Evolutionary conservation across 2,329 filamentous ascomycete genomes (phyloP).

Genomic region (Pyrenophora seminiperda): DNA sequence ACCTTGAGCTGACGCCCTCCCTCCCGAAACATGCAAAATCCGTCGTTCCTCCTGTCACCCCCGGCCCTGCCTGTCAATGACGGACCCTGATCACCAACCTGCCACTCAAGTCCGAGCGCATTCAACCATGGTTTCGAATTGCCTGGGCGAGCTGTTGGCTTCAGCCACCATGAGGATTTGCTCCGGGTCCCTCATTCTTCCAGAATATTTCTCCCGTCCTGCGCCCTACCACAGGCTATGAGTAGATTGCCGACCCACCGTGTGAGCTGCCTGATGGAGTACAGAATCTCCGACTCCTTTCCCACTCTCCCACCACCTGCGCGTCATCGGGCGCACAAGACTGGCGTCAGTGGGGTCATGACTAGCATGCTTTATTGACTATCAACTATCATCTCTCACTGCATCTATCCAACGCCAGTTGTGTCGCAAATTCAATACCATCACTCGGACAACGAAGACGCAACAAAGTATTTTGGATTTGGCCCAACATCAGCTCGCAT

Average conservation of each 20-base stretch:
- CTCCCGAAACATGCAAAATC: constrained; percentile 18
- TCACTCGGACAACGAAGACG: background rate
- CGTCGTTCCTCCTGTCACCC: constrained; percentile 18
- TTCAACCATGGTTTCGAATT: constrained; percentile 17
- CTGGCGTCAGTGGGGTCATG: background rate
- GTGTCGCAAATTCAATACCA: constrained; percentile 1
- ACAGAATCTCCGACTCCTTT: constrained; percentile 13
- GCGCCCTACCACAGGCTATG: constrained; percentile 30
- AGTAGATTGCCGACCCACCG: constrained; percentile 40
- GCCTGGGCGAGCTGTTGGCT: constrained; percentile 20
- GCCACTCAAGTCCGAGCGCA: constrained; percentile 14
- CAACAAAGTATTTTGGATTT: no score
- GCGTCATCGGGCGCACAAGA: background rate
- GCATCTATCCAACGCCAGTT: background rate
- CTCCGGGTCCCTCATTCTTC: constrained; percentile 34
- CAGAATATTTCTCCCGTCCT: constrained; percentile 40
- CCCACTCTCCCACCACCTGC: constrained; percentile 1
- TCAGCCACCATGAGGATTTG: constrained; percentile 20
- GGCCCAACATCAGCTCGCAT: constrained; percentile 9
- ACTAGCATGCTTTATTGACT: constrained; percentile 13
- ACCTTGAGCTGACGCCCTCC: constrained; percentile 11
- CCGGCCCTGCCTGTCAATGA: constrained; percentile 22
- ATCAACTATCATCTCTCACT: constrained; percentile 5
- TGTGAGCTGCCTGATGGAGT: constrained; percentile 17
- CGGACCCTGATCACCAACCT: constrained; percentile 9